Evolutionary conservation across 495 filamentous ascomycete genomes (phyloP), one percentile per base, ranked within the genome.

Genomic region (Talaromyces proteolyticus): DNA sequence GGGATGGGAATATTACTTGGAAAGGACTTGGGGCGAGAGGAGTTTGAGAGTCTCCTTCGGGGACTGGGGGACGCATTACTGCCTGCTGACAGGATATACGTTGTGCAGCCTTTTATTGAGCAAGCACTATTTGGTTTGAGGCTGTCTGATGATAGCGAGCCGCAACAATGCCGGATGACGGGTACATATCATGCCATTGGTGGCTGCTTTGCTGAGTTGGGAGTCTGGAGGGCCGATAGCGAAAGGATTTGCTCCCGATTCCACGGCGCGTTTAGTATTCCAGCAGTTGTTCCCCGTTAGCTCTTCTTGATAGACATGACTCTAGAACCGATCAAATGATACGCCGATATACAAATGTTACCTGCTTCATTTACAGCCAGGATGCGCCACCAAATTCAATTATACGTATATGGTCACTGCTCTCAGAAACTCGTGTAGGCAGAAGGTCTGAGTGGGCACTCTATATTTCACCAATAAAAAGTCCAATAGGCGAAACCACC

Each of bases 1-100:
- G 70, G 72, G 1, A 66, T 59, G 4, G 72, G 70, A 0, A 75
- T 75, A 17, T 12, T 71, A 0, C 67, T 75, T 50, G 70, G 72
- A 4, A 61, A 67, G 21, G 57, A 71, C 17, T 19, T 74, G 16
- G 47, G 26, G 18, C 26, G 52, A 6, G 40, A 39, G 0, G 42
- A 53, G 11, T 73, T 68, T 68, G n/a, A 55, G 19, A 22, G 42
- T 6, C 4, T 45, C 6, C 37, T 68, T 19, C 29, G 63, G 18
- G 8, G 10, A 2, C 41, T 59, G n/a, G 39, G 48, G 12, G 40
- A 37, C 25, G 21, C 53, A 6, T 3, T 39, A 7, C 26, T 63
- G 2, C 1, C 18, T 2, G 3, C 37, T 10, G 52, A 45, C 3
- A 34, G 47, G 17, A 54, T 52, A 0, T 65, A 54, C 37, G 50